Percentiles rank a stretch among this genome's conserved stretches.
phyloP scores from a whole-genome alignment of 2,329 filamentous ascomycete genomes.

The Keithomyces neogunnii region DNA sequence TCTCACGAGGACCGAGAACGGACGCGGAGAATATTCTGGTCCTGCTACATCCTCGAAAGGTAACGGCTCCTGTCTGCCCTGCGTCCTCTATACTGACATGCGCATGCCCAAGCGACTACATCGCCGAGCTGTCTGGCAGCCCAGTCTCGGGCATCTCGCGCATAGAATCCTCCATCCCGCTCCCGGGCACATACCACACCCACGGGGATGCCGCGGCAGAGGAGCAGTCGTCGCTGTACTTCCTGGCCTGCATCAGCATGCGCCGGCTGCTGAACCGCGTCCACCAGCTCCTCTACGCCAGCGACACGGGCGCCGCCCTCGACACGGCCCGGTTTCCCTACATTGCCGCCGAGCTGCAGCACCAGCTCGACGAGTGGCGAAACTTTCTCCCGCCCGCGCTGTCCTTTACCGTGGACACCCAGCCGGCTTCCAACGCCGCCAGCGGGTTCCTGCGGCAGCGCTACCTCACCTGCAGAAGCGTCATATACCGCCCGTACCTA shows the following conservation, averaged over 20 bases:
- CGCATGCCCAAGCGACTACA: conserved; percentile 35
- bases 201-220: conserved; percentile 29
- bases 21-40: conserved; percentile 43
- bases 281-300: conserved; percentile 40
- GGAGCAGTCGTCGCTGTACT: conserved; percentile 42
- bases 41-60: conserved; percentile 46
- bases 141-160: conserved; percentile 41
- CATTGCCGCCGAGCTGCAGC: conserved; percentile 38
- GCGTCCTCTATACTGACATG: not conserved
- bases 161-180: conserved; percentile 40
- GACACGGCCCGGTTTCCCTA: conserved; percentile 36
- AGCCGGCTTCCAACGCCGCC: conserved; percentile 27
- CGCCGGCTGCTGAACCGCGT: conserved; percentile 38
- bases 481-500: conserved; percentile 43
- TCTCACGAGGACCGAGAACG: conserved; percentile 35
- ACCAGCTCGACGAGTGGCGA: conserved; percentile 41
- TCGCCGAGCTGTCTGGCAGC: conserved; percentile 42
- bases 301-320: conserved; percentile 33
- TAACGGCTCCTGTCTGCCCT: conserved; percentile 6
- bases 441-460: conserved; percentile 40
- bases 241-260: conserved; percentile 45
- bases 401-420: conserved; percentile 26
- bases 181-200: conserved; percentile 38
- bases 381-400: conserved; percentile 34
- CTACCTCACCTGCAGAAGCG: conserved; percentile 42